A percentile compares a stretch with the other conserved stretches of the same genome.
phyloP scores from a whole-genome alignment of 495 filamentous ascomycete species.

The Choiromyces venosus region DNA sequence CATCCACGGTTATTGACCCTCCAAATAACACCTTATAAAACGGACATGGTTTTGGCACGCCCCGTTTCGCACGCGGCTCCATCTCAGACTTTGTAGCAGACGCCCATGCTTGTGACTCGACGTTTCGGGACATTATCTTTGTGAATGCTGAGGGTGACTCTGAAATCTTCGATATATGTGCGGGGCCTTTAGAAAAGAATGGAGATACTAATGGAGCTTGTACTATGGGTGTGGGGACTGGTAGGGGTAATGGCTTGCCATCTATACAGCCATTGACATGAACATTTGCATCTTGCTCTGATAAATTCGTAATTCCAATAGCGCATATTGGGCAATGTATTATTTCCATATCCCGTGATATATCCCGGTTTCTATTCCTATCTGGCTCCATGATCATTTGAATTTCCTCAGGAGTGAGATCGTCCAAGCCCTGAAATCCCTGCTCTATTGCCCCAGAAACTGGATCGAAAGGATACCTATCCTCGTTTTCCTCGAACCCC shows the following conservation, averaged over 20 bases:
- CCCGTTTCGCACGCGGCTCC: conserved; percentile 76
- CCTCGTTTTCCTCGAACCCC: conserved; percentile 34
- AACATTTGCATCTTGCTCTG: conserved; percentile 50
- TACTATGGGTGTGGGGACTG: conserved; percentile 12
- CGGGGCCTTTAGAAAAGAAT: conserved; percentile 50
- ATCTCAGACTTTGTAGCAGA: conserved; percentile 73
- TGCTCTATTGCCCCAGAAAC: conserved; percentile 30
- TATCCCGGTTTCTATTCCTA: neutral
- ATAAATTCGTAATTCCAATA: conserved; percentile 18
- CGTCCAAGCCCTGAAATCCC: conserved; percentile 31
- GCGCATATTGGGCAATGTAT: conserved; percentile 34
- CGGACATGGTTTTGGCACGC: conserved; percentile 83
- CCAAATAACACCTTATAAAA: conserved; percentile 98
- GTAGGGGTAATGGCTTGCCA: conserved; percentile 50
- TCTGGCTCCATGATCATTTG: conserved; percentile 17
- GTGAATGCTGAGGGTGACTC: conserved; percentile 66
- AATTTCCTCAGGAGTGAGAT: conserved; percentile 3
- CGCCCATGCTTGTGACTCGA: conserved; percentile 86
- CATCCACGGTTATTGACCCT: conserved; percentile 88
- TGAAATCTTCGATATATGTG: conserved; percentile 75
- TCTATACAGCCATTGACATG: conserved; percentile 96
- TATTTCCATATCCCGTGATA: neutral
- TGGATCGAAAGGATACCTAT: conserved; percentile 29
- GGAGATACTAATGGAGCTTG: conserved; percentile 51
- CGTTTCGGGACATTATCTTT: conserved; percentile 84